Base-by-base conservation (phyloP, 805 yeast species). In the Candida railenensis region DNA sequence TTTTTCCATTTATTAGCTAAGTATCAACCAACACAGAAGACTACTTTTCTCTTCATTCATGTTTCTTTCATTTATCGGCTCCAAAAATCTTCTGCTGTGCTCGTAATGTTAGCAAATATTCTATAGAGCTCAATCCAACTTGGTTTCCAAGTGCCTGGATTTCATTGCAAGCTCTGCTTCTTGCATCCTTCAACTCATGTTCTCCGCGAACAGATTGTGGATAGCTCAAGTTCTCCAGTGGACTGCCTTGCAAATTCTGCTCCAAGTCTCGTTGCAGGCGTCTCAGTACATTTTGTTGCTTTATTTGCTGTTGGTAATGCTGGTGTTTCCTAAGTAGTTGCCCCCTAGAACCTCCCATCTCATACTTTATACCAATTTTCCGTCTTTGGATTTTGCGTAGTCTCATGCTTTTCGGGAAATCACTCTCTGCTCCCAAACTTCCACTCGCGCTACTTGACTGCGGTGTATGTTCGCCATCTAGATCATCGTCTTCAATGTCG, bases 401-500 rank as follows among this genome's bases (percentile, higher is more conserved):
- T 16, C 37, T 42, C 20, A 30, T 30, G 37, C 16, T 38, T 38
- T n/a, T n/a, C 16, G 15, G 12, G 9, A 21, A 8, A 38, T 25
- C 21, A 28, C 5, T 25, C 30, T 25, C 30, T 11, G 30, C 30
- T 5, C 30, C 30, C 30, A 25, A 25, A 25, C 30, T 25, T 25
- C 30, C 30, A 11, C 30, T 25, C 5, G 30, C 30, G 30, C 22
- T 21, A 11, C 21, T 38, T 21, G 21, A 22, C 21, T 38, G 15
- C 9, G 9, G 20, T 14, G 16, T 16, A n/a, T 43, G 48, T 14
- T 39, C 49, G 19, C 44, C 50, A 19, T 52, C 52, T 2, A 51
- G 49, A n/a, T 50, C 53, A 3, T 46, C 46, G 11, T 49, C 55
- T 3, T 43, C 54, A 19, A 30, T 43, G 28, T 40, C 43, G 2